phyloP scores from a whole-genome alignment of 495 filamentous ascomycete species.

The Neurospora sp. region DNA sequence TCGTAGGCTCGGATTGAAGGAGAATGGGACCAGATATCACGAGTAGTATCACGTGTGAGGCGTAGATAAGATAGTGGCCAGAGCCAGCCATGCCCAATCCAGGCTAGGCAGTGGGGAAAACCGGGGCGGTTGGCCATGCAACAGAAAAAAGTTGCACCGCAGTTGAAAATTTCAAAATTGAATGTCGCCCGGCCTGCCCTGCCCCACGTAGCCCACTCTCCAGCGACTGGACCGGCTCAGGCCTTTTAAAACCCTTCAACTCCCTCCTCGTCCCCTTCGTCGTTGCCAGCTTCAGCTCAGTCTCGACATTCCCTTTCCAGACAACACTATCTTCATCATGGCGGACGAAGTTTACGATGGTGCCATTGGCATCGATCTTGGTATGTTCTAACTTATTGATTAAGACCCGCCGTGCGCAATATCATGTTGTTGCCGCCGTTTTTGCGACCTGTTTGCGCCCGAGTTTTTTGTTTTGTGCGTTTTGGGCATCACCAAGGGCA shows the following conservation, averaged over 20 bases:
- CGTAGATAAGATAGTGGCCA: neutral
- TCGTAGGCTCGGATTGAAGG: neutral
- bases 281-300: slow-evolving; percentile 18
- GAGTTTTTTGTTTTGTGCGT: neutral
- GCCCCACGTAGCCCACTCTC: slow-evolving; percentile 22
- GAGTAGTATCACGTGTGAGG: neutral
- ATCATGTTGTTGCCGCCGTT: neutral
- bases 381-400: slow-evolving; percentile 51
- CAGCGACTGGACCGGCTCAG: neutral
- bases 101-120: neutral
- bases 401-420: neutral
- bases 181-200: slow-evolving; percentile 12
- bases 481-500: neutral
- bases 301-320: slow-evolving; percentile 8
- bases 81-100: neutral
- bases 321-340: slow-evolving; percentile 35
- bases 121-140: neutral
- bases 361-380: slow-evolving; percentile 99
- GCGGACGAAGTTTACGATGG: slow-evolving; percentile 96
- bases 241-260: neutral
- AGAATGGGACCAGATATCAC: neutral
- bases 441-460: neutral
- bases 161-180: slow-evolving; percentile 23
- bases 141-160: slow-evolving; percentile 20
- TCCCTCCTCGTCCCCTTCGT: slow-evolving; percentile 10